phyloP scores from a whole-genome alignment of 208 protist species.

The Trypanosoma congolense region DNA sequence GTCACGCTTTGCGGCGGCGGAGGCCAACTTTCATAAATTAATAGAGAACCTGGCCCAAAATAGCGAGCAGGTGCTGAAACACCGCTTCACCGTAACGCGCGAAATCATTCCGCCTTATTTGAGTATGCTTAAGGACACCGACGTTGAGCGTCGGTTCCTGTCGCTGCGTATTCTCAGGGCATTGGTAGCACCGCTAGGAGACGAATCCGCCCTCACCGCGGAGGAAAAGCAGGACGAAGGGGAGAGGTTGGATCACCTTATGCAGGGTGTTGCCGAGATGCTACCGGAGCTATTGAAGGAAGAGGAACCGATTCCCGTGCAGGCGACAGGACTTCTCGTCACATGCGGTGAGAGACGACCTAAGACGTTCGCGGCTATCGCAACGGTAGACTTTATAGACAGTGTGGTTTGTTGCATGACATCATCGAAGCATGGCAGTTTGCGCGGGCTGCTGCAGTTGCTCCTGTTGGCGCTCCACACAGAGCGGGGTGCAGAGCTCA shows the following conservation, averaged over 20 bases:
- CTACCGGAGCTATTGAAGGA: constrained; percentile 64
- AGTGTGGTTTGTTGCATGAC: constrained; percentile 28
- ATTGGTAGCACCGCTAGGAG: constrained; percentile 40
- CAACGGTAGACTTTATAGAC: constrained; percentile 25
- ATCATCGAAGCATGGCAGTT: constrained; percentile 19
- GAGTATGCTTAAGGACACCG: constrained; percentile 48
- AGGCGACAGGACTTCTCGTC: constrained; percentile 76
- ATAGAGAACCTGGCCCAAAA: constrained; percentile 56
- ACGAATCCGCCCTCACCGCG: not conserved
- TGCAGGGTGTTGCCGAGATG: constrained; percentile 12
- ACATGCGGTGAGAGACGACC: constrained; percentile 56
- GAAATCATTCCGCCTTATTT: constrained; percentile 55
- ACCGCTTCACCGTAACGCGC: constrained; percentile 43
- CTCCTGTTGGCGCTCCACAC: constrained; percentile 21
- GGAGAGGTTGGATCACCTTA: constrained; percentile 29
- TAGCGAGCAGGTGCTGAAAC: constrained; percentile 35
- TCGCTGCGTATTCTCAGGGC: constrained; percentile 72
- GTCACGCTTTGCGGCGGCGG: constrained; percentile 52
- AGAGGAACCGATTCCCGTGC: constrained; percentile 74
- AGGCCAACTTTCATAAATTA: constrained; percentile 59
- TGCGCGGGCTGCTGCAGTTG: constrained; percentile 19
- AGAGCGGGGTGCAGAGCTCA: constrained; percentile 18
- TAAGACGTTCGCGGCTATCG: constrained; percentile 26
- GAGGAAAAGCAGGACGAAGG: constrained; percentile 19
- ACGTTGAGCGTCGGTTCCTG: constrained; percentile 50